Evolutionary conservation across 345 rosid genomes (phyloP).

Genomic region (Dipteronia dyeriana): DNA sequence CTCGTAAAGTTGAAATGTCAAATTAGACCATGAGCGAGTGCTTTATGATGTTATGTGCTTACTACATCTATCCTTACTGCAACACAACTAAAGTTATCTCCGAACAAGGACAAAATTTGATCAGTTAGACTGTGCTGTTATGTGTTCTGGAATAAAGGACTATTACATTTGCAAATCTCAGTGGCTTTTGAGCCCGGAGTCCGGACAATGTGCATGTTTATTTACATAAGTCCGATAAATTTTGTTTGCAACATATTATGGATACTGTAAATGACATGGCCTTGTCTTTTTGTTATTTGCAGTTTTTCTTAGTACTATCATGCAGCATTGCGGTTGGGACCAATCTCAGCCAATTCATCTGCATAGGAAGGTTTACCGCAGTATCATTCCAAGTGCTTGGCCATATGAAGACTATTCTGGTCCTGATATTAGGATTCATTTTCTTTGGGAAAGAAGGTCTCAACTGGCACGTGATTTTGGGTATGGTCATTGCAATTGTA

Average conservation of each 20-base stretch:
- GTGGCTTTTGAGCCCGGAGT: too few species aligned
- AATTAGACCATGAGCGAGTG: too few species aligned
- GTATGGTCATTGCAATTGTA: conserved; percentile 82
- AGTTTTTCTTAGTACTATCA: conserved; percentile 78
- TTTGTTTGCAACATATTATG: conserved; percentile 1
- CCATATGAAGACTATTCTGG: conserved; percentile 97
- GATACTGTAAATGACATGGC: neutral
- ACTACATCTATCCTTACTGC: too few species aligned
- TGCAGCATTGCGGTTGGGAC: conserved; percentile 97
- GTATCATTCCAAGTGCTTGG: conserved; percentile 98
- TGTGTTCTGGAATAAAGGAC: neutral
- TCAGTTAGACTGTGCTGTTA: neutral
- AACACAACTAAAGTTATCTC: too few species aligned
- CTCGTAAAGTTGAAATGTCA: too few species aligned
- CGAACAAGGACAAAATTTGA: too few species aligned
- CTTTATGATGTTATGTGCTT: too few species aligned
- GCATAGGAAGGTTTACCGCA: conserved; percentile 96
- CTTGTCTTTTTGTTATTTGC: conserved; percentile 29
- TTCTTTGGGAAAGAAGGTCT: conserved; percentile 97
- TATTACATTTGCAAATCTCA: too few species aligned
- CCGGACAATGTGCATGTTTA: neutral
- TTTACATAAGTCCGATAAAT: neutral
- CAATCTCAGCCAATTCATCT: conserved; percentile 98
- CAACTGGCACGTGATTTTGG: conserved; percentile 77
- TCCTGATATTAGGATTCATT: conserved; percentile 76